Evolutionary conservation across 2,329 filamentous ascomycete species (phyloP).

Genomic region (Pseudovirgaria hyperparasitica): DNA sequence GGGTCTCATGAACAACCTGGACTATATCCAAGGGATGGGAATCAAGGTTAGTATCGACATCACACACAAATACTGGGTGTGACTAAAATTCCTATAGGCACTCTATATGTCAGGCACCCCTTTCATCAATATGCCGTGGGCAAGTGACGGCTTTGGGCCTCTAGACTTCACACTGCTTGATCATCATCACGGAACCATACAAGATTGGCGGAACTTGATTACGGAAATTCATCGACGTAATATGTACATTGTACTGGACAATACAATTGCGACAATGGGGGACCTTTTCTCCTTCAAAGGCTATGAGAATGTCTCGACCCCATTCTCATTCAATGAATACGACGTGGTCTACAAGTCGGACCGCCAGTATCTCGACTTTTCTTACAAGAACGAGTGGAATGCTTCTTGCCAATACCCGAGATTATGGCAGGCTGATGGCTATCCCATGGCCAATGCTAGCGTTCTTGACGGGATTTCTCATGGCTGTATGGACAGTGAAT

Average conservation of each 20-base stretch:
- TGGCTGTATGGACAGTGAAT: constrained; percentile 49
- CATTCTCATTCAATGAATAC: constrained; percentile 36
- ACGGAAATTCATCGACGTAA: constrained; percentile 46
- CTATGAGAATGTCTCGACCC: constrained; percentile 44
- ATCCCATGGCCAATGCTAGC: constrained; percentile 34
- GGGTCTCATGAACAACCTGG: constrained; percentile 46
- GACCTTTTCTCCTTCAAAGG: constrained; percentile 52
- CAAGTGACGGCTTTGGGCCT: constrained; percentile 45
- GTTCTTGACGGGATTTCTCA: constrained; percentile 15
- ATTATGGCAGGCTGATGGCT: constrained; percentile 49
- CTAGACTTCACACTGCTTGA: constrained; percentile 52
- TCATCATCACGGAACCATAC: constrained; percentile 47
- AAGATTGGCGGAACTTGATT: constrained; percentile 44
- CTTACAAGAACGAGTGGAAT: constrained; percentile 36
- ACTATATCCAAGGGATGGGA: constrained; percentile 53
- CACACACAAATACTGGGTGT: constrained; percentile 5
- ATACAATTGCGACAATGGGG: constrained; percentile 52
- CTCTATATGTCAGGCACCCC: constrained; percentile 52
- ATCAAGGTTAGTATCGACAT: constrained; percentile 35
- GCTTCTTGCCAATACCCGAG: constrained; percentile 43
- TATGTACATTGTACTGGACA: constrained; percentile 56
- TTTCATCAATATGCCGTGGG: constrained; percentile 53
- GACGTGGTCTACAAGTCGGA: constrained; percentile 43
- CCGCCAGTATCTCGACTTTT: constrained; percentile 46
- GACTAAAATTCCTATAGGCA: constrained; percentile 24